Base-by-base conservation (phyloP, 768 basidiomycete species). In the Boletales sp. region DNA sequence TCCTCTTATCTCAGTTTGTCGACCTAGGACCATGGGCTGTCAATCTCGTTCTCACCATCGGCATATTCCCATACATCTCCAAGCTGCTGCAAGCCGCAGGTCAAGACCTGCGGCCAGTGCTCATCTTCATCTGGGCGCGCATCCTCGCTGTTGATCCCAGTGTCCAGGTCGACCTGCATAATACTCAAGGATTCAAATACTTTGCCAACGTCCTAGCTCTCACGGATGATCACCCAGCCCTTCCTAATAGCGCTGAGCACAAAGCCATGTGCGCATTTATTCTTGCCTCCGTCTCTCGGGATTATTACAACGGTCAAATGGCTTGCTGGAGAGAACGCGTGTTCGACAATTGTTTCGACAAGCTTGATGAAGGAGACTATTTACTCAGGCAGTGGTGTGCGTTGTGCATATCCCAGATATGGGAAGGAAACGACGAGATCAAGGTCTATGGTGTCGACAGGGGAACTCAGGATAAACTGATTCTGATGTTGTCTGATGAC, bases 21-120 rank as follows among this genome's bases (percentile, higher is more conserved):
- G 96, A 99, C 65, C 81, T 99, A 8, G 96, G 96, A 0, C 94
- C 96, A 12, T 98, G 96, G 95, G 96, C 96, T 0, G 96, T 98
- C 42, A 89, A 96, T 58, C 82, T 97, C 13, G 94, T 95, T 12
- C 77, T 99, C 33, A 87, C 88, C 7, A 97, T 99, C 60, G 96
- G 96, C 12, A 97, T 98, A 62, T 98, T 97, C 74, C 95, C 96
- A 4, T 99, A 98, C 66, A 97, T 98, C 44, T 90, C 92, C 49
- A 94, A 96, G 62, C 80, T 99, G 6, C 79, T 99, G 8, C 94
- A 96, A 69, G 94, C 95, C 0, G 92, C 94, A 1, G 90, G 94
- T 1, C 85, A 86, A 57, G 95, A 98, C 60, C 79, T 98, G n/a
- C 87, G 93, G 25, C 96, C 96, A 1, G 95, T 98, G 9, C 76